Evolutionary conservation across 2,329 filamentous ascomycete genomes (phyloP), one percentile per base, ranked within the genome.

Genomic region (Aspergillus fumigatiaffinis): DNA sequence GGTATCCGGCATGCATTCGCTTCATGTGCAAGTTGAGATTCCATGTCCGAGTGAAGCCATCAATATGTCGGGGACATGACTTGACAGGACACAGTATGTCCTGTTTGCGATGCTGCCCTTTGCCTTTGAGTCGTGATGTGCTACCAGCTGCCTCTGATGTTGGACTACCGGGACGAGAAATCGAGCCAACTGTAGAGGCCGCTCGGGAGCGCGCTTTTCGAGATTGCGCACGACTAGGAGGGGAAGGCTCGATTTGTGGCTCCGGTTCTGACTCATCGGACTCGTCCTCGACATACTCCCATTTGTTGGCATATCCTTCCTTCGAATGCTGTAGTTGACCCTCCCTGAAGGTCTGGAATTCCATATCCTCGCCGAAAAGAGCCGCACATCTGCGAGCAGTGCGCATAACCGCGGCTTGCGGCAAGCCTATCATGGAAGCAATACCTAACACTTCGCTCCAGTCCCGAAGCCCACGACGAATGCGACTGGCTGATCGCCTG

Each of bases 361-460:
- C 75, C 83, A 94, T 91, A 25, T 82, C 78, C 73, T 94, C 84
- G 0, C 82, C 83, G 65, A 97, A 96, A 0, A 96, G 77, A 49
- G 83, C 78, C 2, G 88, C 84, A 67, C 92, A 97, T 51, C 93
- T 83, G 67, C 86, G 80, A 1, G 88, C 83, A 0, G 91, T 84
- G 29, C 90, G 84, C 53, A 86, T 82, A 12, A 97, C 74, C 0
- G 86, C 88, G 1, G 77, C 72, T 0, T 79, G 73, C 1, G 88
- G 78, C 73, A 92, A 92, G 0, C 89, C 91, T 1, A 84, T 84
- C 51, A 95, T 76, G 0, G 90, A 83, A 2, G 93, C 93, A 0
- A 91, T 81, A 0, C 90, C 90, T 28, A 97, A 76, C 1, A 97
- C 83, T 63, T 96, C 90, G 63, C 86, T 89, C 93, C 93, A 97